Evolutionary conservation across 768 basidiomycete species (phyloP), one percentile per base, ranked within the genome.

Genomic region (Lentinus tigrinus): DNA sequence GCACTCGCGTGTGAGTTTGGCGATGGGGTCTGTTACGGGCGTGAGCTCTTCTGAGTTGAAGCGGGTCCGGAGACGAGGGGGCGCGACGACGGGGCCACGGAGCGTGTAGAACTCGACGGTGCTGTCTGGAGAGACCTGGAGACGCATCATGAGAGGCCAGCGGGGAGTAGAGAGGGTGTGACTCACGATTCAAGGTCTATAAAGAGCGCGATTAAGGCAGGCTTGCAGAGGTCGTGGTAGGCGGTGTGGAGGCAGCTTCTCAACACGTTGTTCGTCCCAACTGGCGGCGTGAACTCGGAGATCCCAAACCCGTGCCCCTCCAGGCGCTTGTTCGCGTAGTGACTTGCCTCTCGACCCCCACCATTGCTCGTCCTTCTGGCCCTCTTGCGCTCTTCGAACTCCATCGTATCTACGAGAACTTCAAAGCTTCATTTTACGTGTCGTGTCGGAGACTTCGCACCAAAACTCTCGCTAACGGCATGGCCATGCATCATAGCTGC

Each of bases 71-170:
- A 48, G 47, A 19, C 70, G 65, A 51, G 72, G 71, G 38, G 73
- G 62, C 24, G 54, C 31, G 46, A 54, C 21, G 55, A 52, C 28
- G 42, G 51, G 52, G 60, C 69, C 75, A 53, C 74, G 78, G 54
- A 79, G 75, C 60, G 78, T 72, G 64, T 86, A 79, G 76, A 82
- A 85, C 68, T 83, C 83, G 76, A 83, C 77, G 47, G 85, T 82
- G 42, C 78, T 77, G 69, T 79, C 75, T 74, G 82, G 80, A 65
- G 83, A 70, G 63, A 69, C 68, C 69, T 69, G 72, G 72, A 81
- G 76, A 71, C 78, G 52, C 59, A 64, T 64, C 21, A 23, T 56
- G 50, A 26, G 54, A 6, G 52, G 53, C 47, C 49, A 31, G 46
- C 13, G 58, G 61, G 54, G 47, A n/a, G n/a, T 17, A 40, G 16